Evolutionary conservation across 345 rosid genomes (phyloP), one percentile per base, ranked within the genome.

Genomic region (Lepidium africanum): DNA sequence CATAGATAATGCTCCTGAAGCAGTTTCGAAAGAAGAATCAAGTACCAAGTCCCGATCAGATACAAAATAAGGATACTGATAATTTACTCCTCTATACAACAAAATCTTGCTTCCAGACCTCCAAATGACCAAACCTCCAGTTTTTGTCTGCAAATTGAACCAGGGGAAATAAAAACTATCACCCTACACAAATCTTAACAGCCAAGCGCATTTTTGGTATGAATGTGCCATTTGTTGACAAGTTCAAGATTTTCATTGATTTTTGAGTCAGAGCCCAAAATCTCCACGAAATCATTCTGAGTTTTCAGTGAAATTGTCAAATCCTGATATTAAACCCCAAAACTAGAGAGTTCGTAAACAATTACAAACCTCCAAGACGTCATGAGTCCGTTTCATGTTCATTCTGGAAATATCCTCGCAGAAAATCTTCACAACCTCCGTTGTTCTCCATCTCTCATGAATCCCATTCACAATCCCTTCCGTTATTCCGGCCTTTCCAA

Each of bases 321-420:
- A 55, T 55, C 9, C 48, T 9, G 38, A 61, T 9, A 16, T 7
- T 14, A 25, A 40, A 45, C 48, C 9, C 9, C 35, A 35, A 4
- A 45, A 10, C 9, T 27, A 54, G n/a, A 43, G 40, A 37, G n/a
- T 32, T n/a, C 16, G n/a, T 21, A 14, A 57, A 27, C 6, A 33
- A 39, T 16, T 38, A 65, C 81, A 45, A 58, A 92, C 98, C 97
- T 93, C 98, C 80, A 93, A 81, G 55, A 88, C 76, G 58, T 93
- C 96, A 80, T 90, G 98, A n/a, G 97, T 93, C 65, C 96, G 82
- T 84, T 86, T 93, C 98, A 87, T 93, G 80, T 88, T 93, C 85
- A 79, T 65, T 70, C 80, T 84, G 48, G 86, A 87, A 19, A 93
- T 53, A 80, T 93, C 97, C 71, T 90, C 97, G 41, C 96, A 93